Base-by-base conservation (phyloP, 2,329 filamentous ascomycete species). In the Cercospora zeae-maydis region DNA sequence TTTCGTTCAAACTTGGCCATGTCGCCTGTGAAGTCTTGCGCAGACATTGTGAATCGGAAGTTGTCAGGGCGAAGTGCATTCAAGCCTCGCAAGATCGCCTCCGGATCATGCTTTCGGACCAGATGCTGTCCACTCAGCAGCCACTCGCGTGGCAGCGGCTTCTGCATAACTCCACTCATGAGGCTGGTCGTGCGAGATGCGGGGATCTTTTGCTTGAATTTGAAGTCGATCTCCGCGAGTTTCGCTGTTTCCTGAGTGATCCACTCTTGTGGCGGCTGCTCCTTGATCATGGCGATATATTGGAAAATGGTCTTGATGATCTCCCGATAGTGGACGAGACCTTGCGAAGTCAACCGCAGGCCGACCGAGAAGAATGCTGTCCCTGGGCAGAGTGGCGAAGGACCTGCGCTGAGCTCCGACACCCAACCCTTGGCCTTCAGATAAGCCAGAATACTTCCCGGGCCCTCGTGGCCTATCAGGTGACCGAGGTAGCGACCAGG, bases 151-250 rank as follows among this genome's bases (percentile, higher is more conserved):
- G 92, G 92, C 49, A 96, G 80, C 1, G 90, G 90, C 75, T 90
- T 92, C 75, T 98, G 95, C 95, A 99, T 98, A 16, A 92, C 85
- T 16, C 89, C 87, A 73, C 89, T 92, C 67, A 92, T 86, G 64
- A 85, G 87, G 79, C 92, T 96, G 0, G 92, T 95, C 71, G 97
- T 98, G 30, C 89, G 86, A 74, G 89, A 95, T 1, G 93, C 92
- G 1, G 91, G 91, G 1, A 88, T 91, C 81, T 98, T 98, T 75
- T 98, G 91, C 77, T 88, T 91, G 78, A 96, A 99, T 68, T 90
- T 91, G 82, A 99, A 99, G 70, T 96, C 90, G 11, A 98, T 91
- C 69, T 98, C 93, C 49, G 90, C 88, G 79, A 98, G 87, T 36
- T 88, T 88, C 76, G 92, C 93, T 76, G 95, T 90, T 77, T 99